Evolutionary conservation across 129 eudicot genomes (phyloP).

Genomic region (Centella asiatica): DNA sequence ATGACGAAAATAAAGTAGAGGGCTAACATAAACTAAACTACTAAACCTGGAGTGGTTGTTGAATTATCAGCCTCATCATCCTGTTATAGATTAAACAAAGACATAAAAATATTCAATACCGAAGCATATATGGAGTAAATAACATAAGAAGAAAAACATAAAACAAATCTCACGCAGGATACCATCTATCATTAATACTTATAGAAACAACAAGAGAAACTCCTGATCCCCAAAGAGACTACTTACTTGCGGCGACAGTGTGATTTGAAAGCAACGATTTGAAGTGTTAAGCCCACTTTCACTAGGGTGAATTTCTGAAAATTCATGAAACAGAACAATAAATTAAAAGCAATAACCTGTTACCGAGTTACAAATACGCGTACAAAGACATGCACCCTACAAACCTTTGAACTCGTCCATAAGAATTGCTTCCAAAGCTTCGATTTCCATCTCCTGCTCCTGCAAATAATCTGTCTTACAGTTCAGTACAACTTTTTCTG

Average conservation of each 20-base stretch:
- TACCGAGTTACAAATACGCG: background rate
- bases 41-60: constrained; percentile 45
- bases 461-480: constrained; percentile 53
- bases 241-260: constrained; percentile 56
- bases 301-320: constrained; percentile 74
- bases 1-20: background rate
- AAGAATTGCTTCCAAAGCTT: constrained; percentile 77
- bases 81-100: constrained; percentile 30
- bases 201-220: background rate
- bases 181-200: background rate
- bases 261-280: constrained; percentile 61
- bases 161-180: background rate
- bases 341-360: background rate
- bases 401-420: constrained; percentile 82
- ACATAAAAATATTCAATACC: background rate
- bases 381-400: constrained; percentile 1
- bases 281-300: constrained; percentile 88
- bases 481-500: constrained; percentile 1
- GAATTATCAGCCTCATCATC: constrained; percentile 59
- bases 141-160: background rate
- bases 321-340: background rate
- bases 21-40: background rate
- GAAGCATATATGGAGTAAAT: background rate
- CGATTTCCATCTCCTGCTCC: constrained; percentile 98
- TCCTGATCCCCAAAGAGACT: background rate